A percentile compares a stretch with the other conserved stretches of the same genome.
Conservation (phyloP, 768 basidiomycete species). For the Serpula lacrymans region DNA sequence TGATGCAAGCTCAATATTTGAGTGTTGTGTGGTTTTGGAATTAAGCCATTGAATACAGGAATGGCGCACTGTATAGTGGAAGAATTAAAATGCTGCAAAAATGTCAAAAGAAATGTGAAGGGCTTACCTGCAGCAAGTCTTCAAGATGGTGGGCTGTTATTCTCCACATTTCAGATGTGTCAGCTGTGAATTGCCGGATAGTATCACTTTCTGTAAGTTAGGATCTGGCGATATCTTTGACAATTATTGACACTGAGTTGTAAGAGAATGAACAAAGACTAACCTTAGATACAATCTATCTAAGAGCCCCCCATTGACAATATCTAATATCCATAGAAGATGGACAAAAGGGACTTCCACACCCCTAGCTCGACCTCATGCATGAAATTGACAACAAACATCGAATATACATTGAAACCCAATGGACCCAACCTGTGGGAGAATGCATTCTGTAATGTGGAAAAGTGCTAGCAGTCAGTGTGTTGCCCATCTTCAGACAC, state of each 20-base stretch:
- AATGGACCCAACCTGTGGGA: too few relatives aligned
- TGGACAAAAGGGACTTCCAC: slow-evolving; percentile 27
- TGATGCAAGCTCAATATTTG: too few relatives aligned
- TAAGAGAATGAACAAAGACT: too few relatives aligned
- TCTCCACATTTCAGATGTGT: slow-evolving; percentile 35
- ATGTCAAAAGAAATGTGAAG: neutral
- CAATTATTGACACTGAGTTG: too few relatives aligned
- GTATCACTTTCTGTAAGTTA: slow-evolving; percentile 27
- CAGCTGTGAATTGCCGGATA: slow-evolving; percentile 30
- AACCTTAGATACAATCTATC: too few relatives aligned
- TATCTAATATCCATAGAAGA: neutral
- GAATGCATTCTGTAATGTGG: too few relatives aligned
- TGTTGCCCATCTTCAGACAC: too few relatives aligned
- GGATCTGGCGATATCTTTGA: slow-evolving; percentile 21
- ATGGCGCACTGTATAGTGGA: slow-evolving; percentile 31
- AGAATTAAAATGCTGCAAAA: neutral
- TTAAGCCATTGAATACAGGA: slow-evolving; percentile 28
- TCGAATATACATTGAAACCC: slow-evolving; percentile 18
- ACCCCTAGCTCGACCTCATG: too few relatives aligned
- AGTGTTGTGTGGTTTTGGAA: slow-evolving; percentile 10
- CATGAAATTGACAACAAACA: slow-evolving; percentile 31
- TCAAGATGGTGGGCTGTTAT: slow-evolving; percentile 34
- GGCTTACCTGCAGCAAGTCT: slow-evolving; percentile 32
- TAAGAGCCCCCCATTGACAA: too few relatives aligned
- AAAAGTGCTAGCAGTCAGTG: too few relatives aligned